Evolutionary conservation across 1,284 basidiomycete species (phyloP).

Genomic region (Trichosporon sp.): DNA sequence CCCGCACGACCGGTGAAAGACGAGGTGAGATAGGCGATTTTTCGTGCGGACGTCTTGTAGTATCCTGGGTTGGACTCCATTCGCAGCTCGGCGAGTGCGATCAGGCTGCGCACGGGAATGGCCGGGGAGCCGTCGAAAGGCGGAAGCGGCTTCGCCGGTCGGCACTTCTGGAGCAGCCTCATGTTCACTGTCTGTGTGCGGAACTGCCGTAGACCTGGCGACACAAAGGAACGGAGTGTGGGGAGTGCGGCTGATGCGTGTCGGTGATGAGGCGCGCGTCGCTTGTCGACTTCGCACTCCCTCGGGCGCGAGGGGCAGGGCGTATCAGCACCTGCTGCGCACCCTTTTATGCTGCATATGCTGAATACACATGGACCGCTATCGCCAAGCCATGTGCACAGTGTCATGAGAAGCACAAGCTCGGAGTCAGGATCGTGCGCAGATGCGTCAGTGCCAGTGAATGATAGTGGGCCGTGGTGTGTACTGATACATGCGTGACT

Average conservation of each 20-base stretch:
- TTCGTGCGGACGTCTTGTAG: neutral
- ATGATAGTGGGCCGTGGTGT: neutral
- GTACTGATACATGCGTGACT: conserved; percentile 6
- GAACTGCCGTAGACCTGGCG: neutral
- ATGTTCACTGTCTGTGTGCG: neutral
- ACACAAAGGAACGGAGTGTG: neutral
- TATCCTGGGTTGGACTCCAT: neutral
- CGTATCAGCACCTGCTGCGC: neutral
- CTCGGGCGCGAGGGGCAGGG: neutral
- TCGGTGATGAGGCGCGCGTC: neutral
- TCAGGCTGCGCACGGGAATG: neutral
- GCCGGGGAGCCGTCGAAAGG: neutral
- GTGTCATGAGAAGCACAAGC: neutral
- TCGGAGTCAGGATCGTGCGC: neutral
- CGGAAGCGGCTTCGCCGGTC: neutral
- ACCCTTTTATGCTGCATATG: neutral
- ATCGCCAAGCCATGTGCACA: neutral
- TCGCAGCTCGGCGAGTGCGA: neutral
- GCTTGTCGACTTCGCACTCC: neutral
- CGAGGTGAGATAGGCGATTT: conserved; percentile 4
- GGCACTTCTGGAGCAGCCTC: neutral
- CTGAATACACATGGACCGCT: neutral
- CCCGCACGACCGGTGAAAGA: neutral
- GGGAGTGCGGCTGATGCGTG: neutral
- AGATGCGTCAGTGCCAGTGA: neutral